Conservation (phyloP, 2,329 filamentous ascomycete genomes). For the Massarina eburnea region DNA sequence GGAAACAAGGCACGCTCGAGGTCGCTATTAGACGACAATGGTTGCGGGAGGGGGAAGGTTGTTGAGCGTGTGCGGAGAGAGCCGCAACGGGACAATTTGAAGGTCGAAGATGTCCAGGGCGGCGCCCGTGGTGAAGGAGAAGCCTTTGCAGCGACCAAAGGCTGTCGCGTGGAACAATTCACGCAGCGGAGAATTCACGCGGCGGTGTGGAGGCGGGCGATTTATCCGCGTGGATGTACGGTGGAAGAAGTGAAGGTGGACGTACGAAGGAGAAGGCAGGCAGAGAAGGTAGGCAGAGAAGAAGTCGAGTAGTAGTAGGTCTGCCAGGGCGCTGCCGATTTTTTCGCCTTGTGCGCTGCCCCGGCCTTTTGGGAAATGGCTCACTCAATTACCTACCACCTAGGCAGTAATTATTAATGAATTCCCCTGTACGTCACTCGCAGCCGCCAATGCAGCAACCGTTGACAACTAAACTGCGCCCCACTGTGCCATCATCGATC, state of each 20-base stretch:
- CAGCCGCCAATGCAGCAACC: too few species aligned
- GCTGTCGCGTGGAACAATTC: constrained; percentile 23
- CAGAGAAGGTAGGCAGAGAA: constrained; percentile 7
- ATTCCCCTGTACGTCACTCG: not conserved
- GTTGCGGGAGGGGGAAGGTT: constrained; percentile 49
- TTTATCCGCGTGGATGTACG: too few species aligned
- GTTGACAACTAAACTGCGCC: too few species aligned
- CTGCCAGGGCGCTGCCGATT: too few species aligned
- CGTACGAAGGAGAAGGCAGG: constrained; percentile 7
- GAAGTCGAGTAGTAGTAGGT: too few species aligned
- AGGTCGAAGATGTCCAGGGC: constrained; percentile 46
- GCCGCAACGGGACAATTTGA: constrained; percentile 51
- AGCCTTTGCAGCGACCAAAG: constrained; percentile 49
- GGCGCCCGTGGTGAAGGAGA: constrained; percentile 47
- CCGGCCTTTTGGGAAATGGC: too few species aligned
- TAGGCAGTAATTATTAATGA: not conserved
- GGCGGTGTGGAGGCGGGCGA: constrained; percentile 4
- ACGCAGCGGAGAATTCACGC: not conserved
- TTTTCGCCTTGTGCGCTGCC: too few species aligned
- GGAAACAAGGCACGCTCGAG: constrained; percentile 48
- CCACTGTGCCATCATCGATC: too few species aligned
- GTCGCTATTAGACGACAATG: constrained; percentile 33
- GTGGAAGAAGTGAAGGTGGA: not conserved
- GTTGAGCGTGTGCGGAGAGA: constrained; percentile 53
- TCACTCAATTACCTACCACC: not conserved